These are phyloP conservation scores for Colletotrichum spinosum DNA, from an alignment of 2,329 filamentous ascomycete species.

Conservation along the genomic window DNA sequence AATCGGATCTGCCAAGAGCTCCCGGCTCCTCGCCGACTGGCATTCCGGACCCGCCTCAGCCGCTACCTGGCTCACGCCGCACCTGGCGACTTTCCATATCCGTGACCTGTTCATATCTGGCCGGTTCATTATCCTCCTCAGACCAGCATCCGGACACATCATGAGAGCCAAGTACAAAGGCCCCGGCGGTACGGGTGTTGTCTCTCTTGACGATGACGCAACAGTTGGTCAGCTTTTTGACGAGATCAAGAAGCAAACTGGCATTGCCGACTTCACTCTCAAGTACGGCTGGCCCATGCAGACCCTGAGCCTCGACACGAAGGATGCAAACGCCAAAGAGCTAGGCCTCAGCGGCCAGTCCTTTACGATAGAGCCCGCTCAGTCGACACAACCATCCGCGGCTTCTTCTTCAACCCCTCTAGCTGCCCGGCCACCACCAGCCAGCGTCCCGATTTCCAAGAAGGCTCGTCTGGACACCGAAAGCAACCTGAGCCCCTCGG, in stretches of 20 bases:
- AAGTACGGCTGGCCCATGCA: slow-evolving; percentile 89
- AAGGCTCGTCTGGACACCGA: slow-evolving; percentile 13
- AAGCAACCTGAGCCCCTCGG: slow-evolving; percentile 19
- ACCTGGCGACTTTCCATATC: no score
- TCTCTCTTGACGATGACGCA: slow-evolving; percentile 76
- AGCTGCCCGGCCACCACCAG: slow-evolving; percentile 23
- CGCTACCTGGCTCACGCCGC: no score
- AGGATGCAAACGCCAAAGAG: slow-evolving; percentile 59
- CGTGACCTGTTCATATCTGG: no score
- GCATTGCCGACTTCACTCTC: slow-evolving; percentile 75
- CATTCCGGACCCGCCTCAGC: slow-evolving; percentile 12
- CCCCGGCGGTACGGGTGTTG: slow-evolving; percentile 77
- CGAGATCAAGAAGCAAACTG: slow-evolving; percentile 72
- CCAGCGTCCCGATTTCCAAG: slow-evolving; percentile 10
- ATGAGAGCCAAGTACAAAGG: slow-evolving; percentile 84
- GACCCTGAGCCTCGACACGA: slow-evolving; percentile 70
- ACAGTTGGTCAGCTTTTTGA: slow-evolving; percentile 71
- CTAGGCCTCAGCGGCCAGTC: slow-evolving; percentile 62
- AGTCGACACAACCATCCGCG: slow-evolving; percentile 25
- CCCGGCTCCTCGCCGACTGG: slow-evolving; percentile 7
- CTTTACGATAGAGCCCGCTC: slow-evolving; percentile 59
- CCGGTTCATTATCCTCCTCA: not conserved
- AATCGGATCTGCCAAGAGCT: slow-evolving; percentile 10
- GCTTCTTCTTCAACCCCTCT: slow-evolving; percentile 25
- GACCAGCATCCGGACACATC: slow-evolving; percentile 14